phyloP scores from a whole-genome alignment of 306 rosid species.

The Geum urbanum region DNA sequence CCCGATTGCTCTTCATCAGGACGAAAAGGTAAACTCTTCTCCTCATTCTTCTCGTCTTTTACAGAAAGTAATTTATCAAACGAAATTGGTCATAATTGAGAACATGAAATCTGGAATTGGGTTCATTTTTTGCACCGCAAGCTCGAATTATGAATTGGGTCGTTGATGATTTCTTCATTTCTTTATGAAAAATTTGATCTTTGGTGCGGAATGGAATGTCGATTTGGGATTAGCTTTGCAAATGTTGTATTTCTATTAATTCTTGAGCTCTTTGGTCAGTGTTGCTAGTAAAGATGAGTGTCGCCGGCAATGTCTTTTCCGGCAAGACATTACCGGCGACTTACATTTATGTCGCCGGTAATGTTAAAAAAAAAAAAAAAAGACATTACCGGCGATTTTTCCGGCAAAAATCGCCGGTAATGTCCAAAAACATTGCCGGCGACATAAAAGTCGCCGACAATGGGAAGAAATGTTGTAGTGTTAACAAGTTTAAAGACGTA shows the following conservation, averaged over 20 bases:
- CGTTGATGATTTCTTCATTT: not conserved
- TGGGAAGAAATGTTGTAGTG: no score
- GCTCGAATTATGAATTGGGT: slow-evolving; percentile 1
- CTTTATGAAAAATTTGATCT: not conserved
- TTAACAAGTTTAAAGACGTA: no score
- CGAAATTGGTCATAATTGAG: not conserved
- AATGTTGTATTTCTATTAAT: not conserved
- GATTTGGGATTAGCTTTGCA: not conserved
- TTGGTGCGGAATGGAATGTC: not conserved
- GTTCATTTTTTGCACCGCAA: not conserved
- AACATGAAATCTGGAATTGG: not conserved
- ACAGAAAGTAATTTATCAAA: not conserved
- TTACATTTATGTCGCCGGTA: no score
- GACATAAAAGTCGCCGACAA: no score
- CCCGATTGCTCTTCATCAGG: slow-evolving; percentile 98
- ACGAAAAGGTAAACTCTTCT: slow-evolving; percentile 62
- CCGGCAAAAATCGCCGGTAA: no score
- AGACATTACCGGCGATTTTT: no score
- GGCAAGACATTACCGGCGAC: no score
- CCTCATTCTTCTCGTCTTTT: no score
- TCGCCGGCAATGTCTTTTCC: no score
- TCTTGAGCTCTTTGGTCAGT: not conserved
- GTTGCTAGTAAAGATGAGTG: not conserved
- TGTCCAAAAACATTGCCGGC: no score
- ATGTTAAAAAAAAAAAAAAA: no score